Evolutionary conservation across 768 basidiomycete genomes (phyloP), one percentile per base, ranked within the genome.

Genomic region (Russula emetica): DNA sequence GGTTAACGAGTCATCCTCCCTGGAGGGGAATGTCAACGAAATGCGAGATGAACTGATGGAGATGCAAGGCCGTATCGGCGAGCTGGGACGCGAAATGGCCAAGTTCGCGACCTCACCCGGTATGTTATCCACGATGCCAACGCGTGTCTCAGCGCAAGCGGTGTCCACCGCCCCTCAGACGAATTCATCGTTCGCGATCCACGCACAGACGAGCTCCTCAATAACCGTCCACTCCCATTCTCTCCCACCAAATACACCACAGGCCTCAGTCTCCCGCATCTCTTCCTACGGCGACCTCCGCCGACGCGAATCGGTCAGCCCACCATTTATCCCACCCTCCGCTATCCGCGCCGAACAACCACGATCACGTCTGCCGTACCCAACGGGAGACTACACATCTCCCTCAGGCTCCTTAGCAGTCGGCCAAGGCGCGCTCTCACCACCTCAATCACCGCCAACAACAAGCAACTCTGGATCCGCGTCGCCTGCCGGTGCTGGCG

Each of bases 61-160:
- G 71, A 79, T 93, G 0, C 85, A 87, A 71, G 85, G 88, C 7
- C 83, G 89, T 28, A 83, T 92, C 51, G 82, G 83, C 20, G 86
- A 87, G 66, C 78, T 92, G 0, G 90, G 90, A 13, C 81, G 87
- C 16, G 90, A 91, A 73, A 86, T 92, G 83, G 90, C 90, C 6
- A 87, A 82, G 68, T 72, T 91, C 55, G 84, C 81, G 0, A 85
- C 82, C 0, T 76, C 86, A 0, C 80, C 82, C 9, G 74, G 73
- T 1, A 80, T 83, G 51, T 75, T 84, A 9, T 81, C 83, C 5
- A 79, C 81, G 52, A 83, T 80, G 4, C 80, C 82, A 2, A 78
- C 78, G 10, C 78, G 79, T 9, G 77, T 78, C 42, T 75, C 81
- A 16, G 79, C 81, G 1, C 63, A 74, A 11, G 73, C 81, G 8